phyloP scores from a whole-genome alignment of 1,139 yeast species.

The Scheffersomyces parashehatae region DNA sequence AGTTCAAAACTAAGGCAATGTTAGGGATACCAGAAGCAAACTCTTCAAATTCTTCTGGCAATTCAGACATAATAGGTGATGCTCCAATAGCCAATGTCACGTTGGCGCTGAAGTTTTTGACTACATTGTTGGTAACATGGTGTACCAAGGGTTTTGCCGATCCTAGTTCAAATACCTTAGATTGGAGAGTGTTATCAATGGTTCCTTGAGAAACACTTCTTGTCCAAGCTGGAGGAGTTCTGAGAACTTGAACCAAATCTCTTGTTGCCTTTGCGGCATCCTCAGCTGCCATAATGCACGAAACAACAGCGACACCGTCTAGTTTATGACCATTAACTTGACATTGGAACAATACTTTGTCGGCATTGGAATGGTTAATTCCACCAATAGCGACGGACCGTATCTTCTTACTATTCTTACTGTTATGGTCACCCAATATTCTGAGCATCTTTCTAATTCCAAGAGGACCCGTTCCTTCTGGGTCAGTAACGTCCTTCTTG shows the following conservation, averaged over 20 bases:
- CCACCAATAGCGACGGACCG: slow-evolving; percentile 87
- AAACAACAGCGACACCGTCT: slow-evolving; percentile 86
- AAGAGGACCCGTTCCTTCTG: slow-evolving; percentile 56
- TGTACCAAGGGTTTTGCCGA: slow-evolving; percentile 65
- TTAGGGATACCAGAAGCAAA: slow-evolving; percentile 55
- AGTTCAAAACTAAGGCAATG: slow-evolving; percentile 63
- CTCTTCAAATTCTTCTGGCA: slow-evolving; percentile 65
- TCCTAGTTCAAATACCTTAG: slow-evolving; percentile 2
- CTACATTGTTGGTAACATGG: slow-evolving; percentile 89
- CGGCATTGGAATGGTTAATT: slow-evolving; percentile 63
- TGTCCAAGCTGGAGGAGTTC: slow-evolving; percentile 16
- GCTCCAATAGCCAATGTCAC: slow-evolving; percentile 85
- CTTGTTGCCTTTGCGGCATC: slow-evolving; percentile 60
- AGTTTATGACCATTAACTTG: slow-evolving; percentile 47
- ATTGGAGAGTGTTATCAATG: slow-evolving; percentile 4
- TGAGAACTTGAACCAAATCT: slow-evolving; percentile 22
- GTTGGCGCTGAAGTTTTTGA: slow-evolving; percentile 84
- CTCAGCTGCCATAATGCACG: slow-evolving; percentile 74
- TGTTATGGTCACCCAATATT: slow-evolving; percentile 41
- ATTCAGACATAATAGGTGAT: slow-evolving; percentile 91
- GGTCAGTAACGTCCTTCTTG: slow-evolving; percentile 53
- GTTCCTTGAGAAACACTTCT: not conserved
- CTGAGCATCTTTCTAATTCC: slow-evolving; percentile 62
- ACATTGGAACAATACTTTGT: slow-evolving; percentile 55
- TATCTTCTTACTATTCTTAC: slow-evolving; percentile 29